Conservation (phyloP, 2,329 filamentous ascomycete genomes). For the Ophiostoma perfectum region DNA sequence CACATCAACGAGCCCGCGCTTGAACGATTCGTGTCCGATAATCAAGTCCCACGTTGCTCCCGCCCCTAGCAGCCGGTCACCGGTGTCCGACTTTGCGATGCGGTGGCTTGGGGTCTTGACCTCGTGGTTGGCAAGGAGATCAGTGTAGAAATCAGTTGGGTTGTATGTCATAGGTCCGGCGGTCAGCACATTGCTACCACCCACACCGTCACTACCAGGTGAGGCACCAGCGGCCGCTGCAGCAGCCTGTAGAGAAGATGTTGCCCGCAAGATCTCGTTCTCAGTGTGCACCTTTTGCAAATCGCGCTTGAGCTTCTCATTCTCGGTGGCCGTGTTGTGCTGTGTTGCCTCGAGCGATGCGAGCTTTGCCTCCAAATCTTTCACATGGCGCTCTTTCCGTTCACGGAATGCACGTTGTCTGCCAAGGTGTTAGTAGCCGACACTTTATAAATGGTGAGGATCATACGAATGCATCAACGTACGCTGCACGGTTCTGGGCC, state of each 20-base stretch:
- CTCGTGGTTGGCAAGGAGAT: conserved; percentile 55
- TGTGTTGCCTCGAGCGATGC: conserved; percentile 69
- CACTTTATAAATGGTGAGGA: background rate
- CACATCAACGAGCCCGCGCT: conserved; percentile 73
- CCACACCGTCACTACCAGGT: conserved; percentile 41
- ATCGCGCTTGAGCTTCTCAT: conserved; percentile 78
- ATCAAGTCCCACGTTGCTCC: conserved; percentile 88
- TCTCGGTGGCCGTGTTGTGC: conserved; percentile 68
- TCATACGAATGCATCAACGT: conserved; percentile 35
- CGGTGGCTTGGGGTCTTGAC: conserved; percentile 63
- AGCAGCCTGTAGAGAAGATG: conserved; percentile 44
- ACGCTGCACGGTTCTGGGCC: conserved; percentile 58
- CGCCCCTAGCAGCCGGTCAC: conserved; percentile 65
- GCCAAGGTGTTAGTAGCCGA: background rate
- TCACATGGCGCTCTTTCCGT: conserved; percentile 85
- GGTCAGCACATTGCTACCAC: conserved; percentile 44
- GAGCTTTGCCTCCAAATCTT: conserved; percentile 85
- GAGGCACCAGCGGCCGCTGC: conserved; percentile 33
- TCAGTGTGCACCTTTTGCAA: conserved; percentile 80
- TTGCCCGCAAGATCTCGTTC: conserved; percentile 86
- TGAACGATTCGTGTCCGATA: conserved; percentile 70
- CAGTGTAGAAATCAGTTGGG: conserved; percentile 66
- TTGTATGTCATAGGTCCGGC: conserved; percentile 66
- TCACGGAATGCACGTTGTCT: conserved; percentile 96
- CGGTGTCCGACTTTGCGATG: conserved; percentile 59